Base-by-base conservation (phyloP, 139 green algal genomes). In the Tetradesmus lagerheimii region DNA sequence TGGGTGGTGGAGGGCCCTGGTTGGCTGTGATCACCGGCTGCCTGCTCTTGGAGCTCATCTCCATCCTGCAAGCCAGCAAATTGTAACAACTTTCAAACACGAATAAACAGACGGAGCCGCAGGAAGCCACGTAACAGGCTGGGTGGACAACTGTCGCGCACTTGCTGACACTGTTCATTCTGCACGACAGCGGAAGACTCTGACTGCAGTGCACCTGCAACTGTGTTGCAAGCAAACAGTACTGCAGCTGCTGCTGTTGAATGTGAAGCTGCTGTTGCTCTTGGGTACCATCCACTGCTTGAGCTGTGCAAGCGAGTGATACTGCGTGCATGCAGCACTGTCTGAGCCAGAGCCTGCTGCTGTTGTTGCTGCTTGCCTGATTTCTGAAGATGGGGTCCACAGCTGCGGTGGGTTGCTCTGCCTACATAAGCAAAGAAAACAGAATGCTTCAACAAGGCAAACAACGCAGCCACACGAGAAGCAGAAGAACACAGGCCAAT, bases 1-100 rank as follows among this genome's bases (percentile, higher is more conserved):
- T 98, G 38, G 97, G 97, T 20, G 93, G 92, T 2, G 92, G 92
- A 0, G 93, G 91, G 14, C 92, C 93, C 91, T 94, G 93, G 84
- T 85, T 85, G 88, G 89, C 93, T 37, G 94, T 75, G 47, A 96
- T 86, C 1, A 90, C 85, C 31, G 91, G 86, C 47, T 94, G 92
- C 53, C 50, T 67, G 76, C 86, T 88, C 81, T 92, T 93, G 37
- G 85, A 93, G 6, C 25, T 91, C 15, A 95, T 34, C 5, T 93
- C 84, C 5, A 91, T 80, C 74, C 93, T 95, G 67, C 67, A 83
- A 27, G 57, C 9, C 29, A 8, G 47, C 18, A 74, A 11, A n/a
- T n/a, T 50, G 43, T 50, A 50, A 50, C 43, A 50, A 14, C 43
- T 14, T 50, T 50, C 43, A 50, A 50, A 50, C 43, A 50, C 43